A percentile compares a stretch with the other conserved stretches of the same genome.
Conservation (phyloP, 139 green algal genomes). For the Ettlia oleoabundans region DNA sequence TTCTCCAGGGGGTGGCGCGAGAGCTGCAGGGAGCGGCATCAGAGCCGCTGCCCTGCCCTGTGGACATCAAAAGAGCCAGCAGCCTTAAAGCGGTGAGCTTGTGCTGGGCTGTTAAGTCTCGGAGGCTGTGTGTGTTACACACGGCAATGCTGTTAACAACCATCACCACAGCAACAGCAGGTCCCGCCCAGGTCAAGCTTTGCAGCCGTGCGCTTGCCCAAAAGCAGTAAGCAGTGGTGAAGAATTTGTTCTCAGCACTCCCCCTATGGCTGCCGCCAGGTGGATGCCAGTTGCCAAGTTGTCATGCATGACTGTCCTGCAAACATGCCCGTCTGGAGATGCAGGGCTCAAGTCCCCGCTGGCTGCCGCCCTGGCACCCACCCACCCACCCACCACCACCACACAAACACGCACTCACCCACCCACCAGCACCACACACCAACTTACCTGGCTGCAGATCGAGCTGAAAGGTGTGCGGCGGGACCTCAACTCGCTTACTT, state of each 20-base stretch:
- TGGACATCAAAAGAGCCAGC: not conserved
- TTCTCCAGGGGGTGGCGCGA: not conserved
- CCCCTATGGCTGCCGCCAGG: not conserved
- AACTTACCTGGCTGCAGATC: no score
- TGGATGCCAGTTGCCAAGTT: not conserved
- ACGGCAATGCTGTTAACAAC: not conserved
- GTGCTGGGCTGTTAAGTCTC: not conserved
- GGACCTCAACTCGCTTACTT: not conserved
- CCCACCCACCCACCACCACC: no score
- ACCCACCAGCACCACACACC: no score
- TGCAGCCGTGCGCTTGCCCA: no score
- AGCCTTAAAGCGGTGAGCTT: not conserved
- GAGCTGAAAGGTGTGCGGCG: slow-evolving; percentile 10
- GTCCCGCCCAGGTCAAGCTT: no score
- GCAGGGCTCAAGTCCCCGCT: no score
- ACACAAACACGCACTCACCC: no score
- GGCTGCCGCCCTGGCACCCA: no score
- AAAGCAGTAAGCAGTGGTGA: no score
- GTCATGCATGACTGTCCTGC: not conserved
- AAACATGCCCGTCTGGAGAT: no score
- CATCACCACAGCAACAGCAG: no score
- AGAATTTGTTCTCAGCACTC: no score
- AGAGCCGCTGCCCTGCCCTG: not conserved
- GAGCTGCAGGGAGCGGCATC: slow-evolving; percentile 15
- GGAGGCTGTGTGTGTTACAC: not conserved